These are phyloP conservation scores for Dioszegia hungarica DNA, from an alignment of 768 basidiomycete genomes.

Conservation along the genomic window DNA sequence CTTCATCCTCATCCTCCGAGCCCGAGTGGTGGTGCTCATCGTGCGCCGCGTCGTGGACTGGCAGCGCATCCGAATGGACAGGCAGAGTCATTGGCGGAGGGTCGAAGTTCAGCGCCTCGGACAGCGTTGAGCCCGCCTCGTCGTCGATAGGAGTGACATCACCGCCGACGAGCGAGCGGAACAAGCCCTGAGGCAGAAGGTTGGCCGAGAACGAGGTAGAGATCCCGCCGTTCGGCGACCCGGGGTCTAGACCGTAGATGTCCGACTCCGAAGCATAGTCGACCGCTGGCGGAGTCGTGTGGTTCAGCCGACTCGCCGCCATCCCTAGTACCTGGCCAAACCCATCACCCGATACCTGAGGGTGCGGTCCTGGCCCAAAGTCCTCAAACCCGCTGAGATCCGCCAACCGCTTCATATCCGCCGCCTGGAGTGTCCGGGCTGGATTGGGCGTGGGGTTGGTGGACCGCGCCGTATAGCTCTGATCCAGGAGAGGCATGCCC, in stretches of 20 bases:
- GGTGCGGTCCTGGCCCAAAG: constrained; percentile 40
- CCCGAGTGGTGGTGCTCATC: constrained; percentile 16
- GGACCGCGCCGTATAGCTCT: constrained; percentile 29
- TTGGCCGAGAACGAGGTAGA: constrained; percentile 48
- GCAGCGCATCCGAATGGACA: background rate
- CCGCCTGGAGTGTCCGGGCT: background rate
- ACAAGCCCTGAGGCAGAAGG: constrained; percentile 47
- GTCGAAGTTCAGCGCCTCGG: constrained; percentile 9
- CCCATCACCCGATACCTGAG: background rate
- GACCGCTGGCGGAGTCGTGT: constrained; percentile 17
- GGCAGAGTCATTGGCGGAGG: background rate
- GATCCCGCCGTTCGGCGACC: constrained; percentile 48
- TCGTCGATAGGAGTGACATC: constrained; percentile 40
- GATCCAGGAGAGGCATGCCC: constrained; percentile 43
- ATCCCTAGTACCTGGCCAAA: background rate
- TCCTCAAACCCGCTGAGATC: constrained; percentile 49
- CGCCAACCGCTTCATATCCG: background rate
- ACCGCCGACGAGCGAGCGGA: constrained; percentile 44
- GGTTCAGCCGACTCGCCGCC: background rate
- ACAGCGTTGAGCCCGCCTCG: constrained; percentile 5
- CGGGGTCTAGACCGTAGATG: constrained; percentile 40
- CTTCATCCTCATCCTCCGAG: constrained; percentile 15
- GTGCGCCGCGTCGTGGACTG: background rate
- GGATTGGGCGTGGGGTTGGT: constrained; percentile 8
- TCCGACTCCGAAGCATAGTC: constrained; percentile 31